Evolutionary conservation across 208 protist genomes (phyloP).

Genomic region (Acanthamoeba lenticulata): DNA sequence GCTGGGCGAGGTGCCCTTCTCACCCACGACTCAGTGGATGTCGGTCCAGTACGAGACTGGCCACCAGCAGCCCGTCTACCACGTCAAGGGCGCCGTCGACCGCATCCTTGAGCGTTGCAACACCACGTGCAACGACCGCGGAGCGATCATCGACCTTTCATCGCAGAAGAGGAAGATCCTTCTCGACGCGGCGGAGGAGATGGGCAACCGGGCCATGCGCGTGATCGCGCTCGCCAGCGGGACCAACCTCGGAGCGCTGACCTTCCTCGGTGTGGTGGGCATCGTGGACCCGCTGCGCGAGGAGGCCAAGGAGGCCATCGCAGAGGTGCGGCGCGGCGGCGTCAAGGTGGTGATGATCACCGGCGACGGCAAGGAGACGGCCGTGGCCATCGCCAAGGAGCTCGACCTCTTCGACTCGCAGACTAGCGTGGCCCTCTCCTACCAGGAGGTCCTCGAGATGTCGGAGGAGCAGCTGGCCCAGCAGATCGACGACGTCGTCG

Average conservation of each 20-base stretch:
- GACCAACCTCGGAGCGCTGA: slow-evolving; percentile 85
- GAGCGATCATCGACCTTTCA: slow-evolving; percentile 58
- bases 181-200: slow-evolving; percentile 29
- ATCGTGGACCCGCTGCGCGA: slow-evolving; percentile 95
- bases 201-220: slow-evolving; percentile 68
- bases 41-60: slow-evolving; percentile 1
- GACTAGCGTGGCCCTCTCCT: slow-evolving; percentile 54
- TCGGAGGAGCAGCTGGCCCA: slow-evolving; percentile 50
- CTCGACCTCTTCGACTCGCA: slow-evolving; percentile 58
- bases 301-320: slow-evolving; percentile 77
- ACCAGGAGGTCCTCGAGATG: slow-evolving; percentile 67
- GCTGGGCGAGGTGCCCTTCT: slow-evolving; percentile 45
- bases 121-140: slow-evolving; percentile 45
- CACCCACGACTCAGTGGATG: slow-evolving; percentile 57
- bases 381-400: slow-evolving; percentile 44
- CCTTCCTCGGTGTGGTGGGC: slow-evolving; percentile 91
- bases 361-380: slow-evolving; percentile 58
- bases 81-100: slow-evolving; percentile 96
- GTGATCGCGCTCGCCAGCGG: slow-evolving; percentile 78
- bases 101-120: slow-evolving; percentile 88
- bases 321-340: background rate
- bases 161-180: slow-evolving; percentile 53
- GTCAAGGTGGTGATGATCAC: slow-evolving; percentile 67
- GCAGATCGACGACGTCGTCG: slow-evolving; percentile 23
- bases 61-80: slow-evolving; percentile 77